Evolutionary conservation across 495 filamentous ascomycete genomes (phyloP).

Genomic region (Physcia stellaris): DNA sequence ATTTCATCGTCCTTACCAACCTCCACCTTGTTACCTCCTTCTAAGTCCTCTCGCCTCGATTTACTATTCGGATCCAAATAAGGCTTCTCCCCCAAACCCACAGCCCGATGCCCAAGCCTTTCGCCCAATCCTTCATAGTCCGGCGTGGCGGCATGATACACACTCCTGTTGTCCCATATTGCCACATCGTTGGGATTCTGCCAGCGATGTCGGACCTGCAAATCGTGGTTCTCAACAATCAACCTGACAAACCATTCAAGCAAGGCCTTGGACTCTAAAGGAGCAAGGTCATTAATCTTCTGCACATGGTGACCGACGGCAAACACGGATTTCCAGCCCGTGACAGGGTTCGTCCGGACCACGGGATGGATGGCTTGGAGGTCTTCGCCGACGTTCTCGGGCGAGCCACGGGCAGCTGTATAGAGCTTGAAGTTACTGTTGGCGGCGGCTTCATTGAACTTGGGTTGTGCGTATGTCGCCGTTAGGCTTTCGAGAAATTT

Average conservation of each 20-base stretch:
- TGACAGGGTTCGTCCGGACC: constrained; percentile 56
- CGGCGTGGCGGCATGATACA: constrained; percentile 57
- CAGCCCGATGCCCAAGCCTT: constrained; percentile 45
- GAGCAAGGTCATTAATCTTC: constrained; percentile 49
- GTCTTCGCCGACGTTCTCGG: constrained; percentile 41
- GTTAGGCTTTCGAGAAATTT: constrained; percentile 46
- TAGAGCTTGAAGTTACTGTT: constrained; percentile 36
- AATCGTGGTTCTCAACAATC: constrained; percentile 64
- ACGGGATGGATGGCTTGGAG: constrained; percentile 47
- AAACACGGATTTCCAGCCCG: too few relatives aligned
- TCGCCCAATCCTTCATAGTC: constrained; percentile 51
- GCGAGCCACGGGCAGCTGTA: constrained; percentile 35
- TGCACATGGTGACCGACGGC: constrained; percentile 46
- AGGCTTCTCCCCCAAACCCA: constrained; percentile 55
- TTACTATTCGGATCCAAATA: constrained; percentile 45
- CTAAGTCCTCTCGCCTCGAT: constrained; percentile 18
- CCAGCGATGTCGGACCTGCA: constrained; percentile 63
- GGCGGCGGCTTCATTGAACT: constrained; percentile 36
- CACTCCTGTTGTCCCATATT: constrained; percentile 69
- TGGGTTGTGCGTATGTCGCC: constrained; percentile 39
- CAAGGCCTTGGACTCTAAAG: too few relatives aligned
- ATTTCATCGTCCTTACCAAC: too few relatives aligned
- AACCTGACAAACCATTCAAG: constrained; percentile 48
- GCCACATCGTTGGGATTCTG: constrained; percentile 47
- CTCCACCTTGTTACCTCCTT: too few relatives aligned